Evolutionary conservation across 352 stramenopile genomes (phyloP).

Genomic region (Aphanomyces invadans): DNA sequence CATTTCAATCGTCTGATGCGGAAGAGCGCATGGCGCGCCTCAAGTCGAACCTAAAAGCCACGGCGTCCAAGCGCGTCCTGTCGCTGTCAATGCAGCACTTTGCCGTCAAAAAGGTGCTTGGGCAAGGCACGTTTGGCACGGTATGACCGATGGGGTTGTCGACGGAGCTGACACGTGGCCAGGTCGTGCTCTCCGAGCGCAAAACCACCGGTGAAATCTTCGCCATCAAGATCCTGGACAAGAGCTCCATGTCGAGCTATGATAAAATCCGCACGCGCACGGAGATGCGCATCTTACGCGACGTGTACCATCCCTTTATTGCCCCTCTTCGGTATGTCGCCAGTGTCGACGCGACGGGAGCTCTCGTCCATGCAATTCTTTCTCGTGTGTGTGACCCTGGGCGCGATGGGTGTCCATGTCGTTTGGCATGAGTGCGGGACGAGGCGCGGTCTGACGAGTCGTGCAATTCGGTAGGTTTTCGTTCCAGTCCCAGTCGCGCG

Average conservation of each 20-base stretch:
- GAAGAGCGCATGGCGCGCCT: slow-evolving; percentile 59
- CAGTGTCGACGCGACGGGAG: too few species aligned
- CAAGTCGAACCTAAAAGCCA: slow-evolving; percentile 57
- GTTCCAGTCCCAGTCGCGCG: slow-evolving; percentile 71
- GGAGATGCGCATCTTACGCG: slow-evolving; percentile 84
- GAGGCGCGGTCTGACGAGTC: too few species aligned
- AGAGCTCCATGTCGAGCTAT: slow-evolving; percentile 86
- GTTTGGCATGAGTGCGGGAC: too few species aligned
- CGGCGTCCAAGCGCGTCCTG: slow-evolving; percentile 73
- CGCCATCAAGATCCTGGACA: slow-evolving; percentile 90
- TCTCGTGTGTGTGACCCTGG: too few species aligned
- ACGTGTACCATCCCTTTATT: slow-evolving; percentile 91
- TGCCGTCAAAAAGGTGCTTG: slow-evolving; percentile 90
- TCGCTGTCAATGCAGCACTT: slow-evolving; percentile 90
- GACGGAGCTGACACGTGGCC: background rate
- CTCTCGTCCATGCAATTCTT: too few species aligned
- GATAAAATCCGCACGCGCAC: slow-evolving; percentile 90
- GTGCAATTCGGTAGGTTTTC: too few species aligned
- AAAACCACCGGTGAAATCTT: slow-evolving; percentile 85
- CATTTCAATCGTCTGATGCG: slow-evolving; percentile 68
- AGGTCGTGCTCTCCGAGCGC: slow-evolving; percentile 62
- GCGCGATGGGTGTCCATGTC: too few species aligned
- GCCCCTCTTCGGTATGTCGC: slow-evolving; percentile 53
- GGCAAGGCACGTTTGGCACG: slow-evolving; percentile 93
- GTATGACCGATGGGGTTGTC: slow-evolving; percentile 43